A percentile compares a stretch with the other conserved stretches of the same genome.
Evolutionary conservation across 2,329 filamentous ascomycete species (phyloP).

Genomic region (Madurella fahalii): DNA sequence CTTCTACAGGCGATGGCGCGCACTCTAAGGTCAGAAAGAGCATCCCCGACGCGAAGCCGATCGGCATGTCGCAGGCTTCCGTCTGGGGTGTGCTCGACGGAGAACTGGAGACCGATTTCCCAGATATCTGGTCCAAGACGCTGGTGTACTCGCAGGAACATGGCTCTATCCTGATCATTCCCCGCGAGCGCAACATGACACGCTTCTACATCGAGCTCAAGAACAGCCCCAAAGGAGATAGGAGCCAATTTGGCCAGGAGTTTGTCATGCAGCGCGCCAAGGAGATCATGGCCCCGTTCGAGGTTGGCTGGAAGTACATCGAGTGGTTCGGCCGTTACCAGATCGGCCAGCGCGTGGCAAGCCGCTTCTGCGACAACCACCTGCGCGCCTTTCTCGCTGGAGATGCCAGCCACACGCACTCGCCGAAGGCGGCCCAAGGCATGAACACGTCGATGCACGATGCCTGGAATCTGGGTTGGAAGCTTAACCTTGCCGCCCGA

Average conservation of each 20-base stretch:
- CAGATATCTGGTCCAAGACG: slow-evolving; percentile 71
- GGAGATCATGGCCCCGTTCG: slow-evolving; percentile 57
- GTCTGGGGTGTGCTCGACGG: slow-evolving; percentile 71
- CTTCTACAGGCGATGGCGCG: slow-evolving; percentile 57
- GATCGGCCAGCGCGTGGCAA: slow-evolving; percentile 67
- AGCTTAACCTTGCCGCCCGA: slow-evolving; percentile 49
- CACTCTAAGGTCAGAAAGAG: slow-evolving; percentile 65
- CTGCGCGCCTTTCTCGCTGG: slow-evolving; percentile 64
- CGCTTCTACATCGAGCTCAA: slow-evolving; percentile 59
- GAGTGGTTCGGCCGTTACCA: slow-evolving; percentile 72
- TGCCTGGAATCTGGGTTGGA: slow-evolving; percentile 56
- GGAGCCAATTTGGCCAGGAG: slow-evolving; percentile 50
- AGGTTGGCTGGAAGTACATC: slow-evolving; percentile 54
- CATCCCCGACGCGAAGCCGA: slow-evolving; percentile 54
- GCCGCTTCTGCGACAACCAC: slow-evolving; percentile 61
- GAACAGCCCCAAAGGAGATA: slow-evolving; percentile 39
- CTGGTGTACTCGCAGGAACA: slow-evolving; percentile 63
- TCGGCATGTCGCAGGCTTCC: slow-evolving; percentile 50
- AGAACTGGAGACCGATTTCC: slow-evolving; percentile 66
- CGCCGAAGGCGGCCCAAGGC: slow-evolving; percentile 66
- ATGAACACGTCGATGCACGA: slow-evolving; percentile 62
- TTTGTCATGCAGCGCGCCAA: slow-evolving; percentile 67
- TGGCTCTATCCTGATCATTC: slow-evolving; percentile 70
- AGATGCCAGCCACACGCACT: slow-evolving; percentile 69
- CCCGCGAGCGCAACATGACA: slow-evolving; percentile 68